Percentiles rank a stretch among this genome's conserved stretches.
Conservation (phyloP, 2,329 filamentous ascomycete species). For the Ambrosiella cleistominuta region DNA sequence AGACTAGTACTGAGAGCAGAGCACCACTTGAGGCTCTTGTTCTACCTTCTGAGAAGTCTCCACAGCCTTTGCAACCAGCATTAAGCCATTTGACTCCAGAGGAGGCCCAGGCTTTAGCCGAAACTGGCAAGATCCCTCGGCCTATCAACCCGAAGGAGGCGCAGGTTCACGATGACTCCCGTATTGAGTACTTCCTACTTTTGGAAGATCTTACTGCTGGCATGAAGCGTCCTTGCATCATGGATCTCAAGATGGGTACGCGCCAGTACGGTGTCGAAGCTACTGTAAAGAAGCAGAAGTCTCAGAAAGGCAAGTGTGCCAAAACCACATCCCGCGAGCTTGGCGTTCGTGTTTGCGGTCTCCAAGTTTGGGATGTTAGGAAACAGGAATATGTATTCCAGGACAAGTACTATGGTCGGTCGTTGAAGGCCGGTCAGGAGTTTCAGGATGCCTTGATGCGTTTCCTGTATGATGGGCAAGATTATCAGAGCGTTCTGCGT, state of each 20-base stretch:
- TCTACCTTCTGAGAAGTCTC: not conserved
- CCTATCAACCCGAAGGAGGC: slow-evolving; percentile 65
- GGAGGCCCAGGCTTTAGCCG: slow-evolving; percentile 10
- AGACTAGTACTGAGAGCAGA: not conserved
- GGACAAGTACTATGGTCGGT: slow-evolving; percentile 92
- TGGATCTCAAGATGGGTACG: slow-evolving; percentile 97
- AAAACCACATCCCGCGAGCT: slow-evolving; percentile 81
- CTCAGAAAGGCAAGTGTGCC: slow-evolving; percentile 82
- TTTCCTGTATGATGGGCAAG: slow-evolving; percentile 81
- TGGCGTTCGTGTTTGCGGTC: slow-evolving; percentile 82
- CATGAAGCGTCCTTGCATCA: slow-evolving; percentile 91
- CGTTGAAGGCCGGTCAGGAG: slow-evolving; percentile 69
- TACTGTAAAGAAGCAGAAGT: slow-evolving; percentile 76
- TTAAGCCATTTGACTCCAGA: slow-evolving; percentile 12
- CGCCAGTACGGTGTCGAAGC: slow-evolving; percentile 92
- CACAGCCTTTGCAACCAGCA: not conserved
- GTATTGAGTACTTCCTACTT: slow-evolving; percentile 83
- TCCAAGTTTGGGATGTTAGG: slow-evolving; percentile 87
- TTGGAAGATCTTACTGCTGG: slow-evolving; percentile 89
- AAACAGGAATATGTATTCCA: slow-evolving; percentile 81
- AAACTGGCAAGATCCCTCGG: slow-evolving; percentile 28
- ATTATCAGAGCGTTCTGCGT: slow-evolving; percentile 58
- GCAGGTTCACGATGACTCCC: slow-evolving; percentile 41
- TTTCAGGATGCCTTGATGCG: slow-evolving; percentile 77
- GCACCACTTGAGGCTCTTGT: not conserved